Conservation (phyloP, 106 monocot species). For the Acorus calamus region DNA sequence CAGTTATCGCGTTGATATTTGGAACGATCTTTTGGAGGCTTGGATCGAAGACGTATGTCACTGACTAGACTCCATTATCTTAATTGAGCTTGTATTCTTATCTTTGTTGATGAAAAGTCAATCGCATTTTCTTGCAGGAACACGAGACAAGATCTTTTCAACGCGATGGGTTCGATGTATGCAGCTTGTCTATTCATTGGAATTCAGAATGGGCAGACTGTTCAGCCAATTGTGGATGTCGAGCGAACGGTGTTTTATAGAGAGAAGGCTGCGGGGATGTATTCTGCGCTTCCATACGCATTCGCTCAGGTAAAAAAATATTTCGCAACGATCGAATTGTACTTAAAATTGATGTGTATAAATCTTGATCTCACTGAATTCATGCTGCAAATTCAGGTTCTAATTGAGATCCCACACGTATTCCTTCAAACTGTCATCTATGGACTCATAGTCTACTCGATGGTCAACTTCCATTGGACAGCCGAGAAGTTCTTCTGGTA, state of each 20-base stretch:
- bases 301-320: constrained; percentile 36
- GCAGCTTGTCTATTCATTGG: constrained; percentile 53
- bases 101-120: no score
- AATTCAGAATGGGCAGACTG: constrained; percentile 31
- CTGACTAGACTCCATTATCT: no score
- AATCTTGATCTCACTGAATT: no score
- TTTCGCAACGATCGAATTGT: no score
- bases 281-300: constrained; percentile 68
- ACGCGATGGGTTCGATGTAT: constrained; percentile 63
- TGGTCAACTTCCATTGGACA: constrained; percentile 51
- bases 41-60: constrained; percentile 20
- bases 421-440: constrained; percentile 34
- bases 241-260: constrained; percentile 68
- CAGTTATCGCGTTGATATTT: constrained; percentile 23
- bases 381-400: constrained; percentile 12
- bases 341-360: no score
- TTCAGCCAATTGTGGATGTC: constrained; percentile 57
- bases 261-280: constrained; percentile 80
- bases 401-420: constrained; percentile 48
- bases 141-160: constrained; percentile 42
- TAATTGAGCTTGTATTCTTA: no score
- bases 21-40: constrained; percentile 40
- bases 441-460: constrained; percentile 32
- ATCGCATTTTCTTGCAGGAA: background rate
- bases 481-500: constrained; percentile 41